phyloP scores from a whole-genome alignment of 192 early-diverging fungal genomes.

The Thoreauomyces humboldtii region DNA sequence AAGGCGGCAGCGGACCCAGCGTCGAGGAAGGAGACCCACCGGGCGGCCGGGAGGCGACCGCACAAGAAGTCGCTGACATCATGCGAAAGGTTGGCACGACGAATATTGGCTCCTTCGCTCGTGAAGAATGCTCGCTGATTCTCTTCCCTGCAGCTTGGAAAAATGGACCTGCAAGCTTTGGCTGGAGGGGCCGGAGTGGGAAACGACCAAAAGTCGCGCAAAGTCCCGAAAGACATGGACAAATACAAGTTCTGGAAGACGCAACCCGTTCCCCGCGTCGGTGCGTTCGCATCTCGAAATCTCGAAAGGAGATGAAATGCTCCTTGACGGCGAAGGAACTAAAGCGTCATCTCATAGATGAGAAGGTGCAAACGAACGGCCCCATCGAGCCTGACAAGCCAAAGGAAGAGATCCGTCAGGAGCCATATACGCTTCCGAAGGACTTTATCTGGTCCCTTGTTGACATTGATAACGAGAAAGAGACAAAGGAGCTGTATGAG shows the following conservation, averaged over 20 bases:
- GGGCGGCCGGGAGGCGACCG: background rate
- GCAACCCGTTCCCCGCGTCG: conserved; percentile 86
- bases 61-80: background rate
- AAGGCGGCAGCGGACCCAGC: too few species aligned
- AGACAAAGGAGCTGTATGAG: conserved; percentile 85
- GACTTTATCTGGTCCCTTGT: conserved; percentile 88
- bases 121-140: too few species aligned
- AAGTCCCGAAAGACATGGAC: conserved; percentile 30
- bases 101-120: background rate
- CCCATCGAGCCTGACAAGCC: conserved; percentile 77
- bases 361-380: conserved; percentile 70
- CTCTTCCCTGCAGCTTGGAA: conserved; percentile 7
- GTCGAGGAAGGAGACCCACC: background rate
- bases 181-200: too few species aligned
- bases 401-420: conserved; percentile 72
- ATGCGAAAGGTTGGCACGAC: conserved; percentile 2
- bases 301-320: background rate
- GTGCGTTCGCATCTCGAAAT: conserved; percentile 34
- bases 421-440: conserved; percentile 81
- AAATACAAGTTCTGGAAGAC: conserved; percentile 96
- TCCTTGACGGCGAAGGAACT: background rate
- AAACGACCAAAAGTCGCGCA: conserved; percentile 26
- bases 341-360: conserved; percentile 42
- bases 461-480: conserved; percentile 69
- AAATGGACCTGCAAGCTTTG: conserved; percentile 18